Percentiles rank a stretch among this genome's conserved stretches.
Conservation (phyloP, 495 filamentous ascomycete genomes). For the Hyphodiscus hymeniophilus region DNA sequence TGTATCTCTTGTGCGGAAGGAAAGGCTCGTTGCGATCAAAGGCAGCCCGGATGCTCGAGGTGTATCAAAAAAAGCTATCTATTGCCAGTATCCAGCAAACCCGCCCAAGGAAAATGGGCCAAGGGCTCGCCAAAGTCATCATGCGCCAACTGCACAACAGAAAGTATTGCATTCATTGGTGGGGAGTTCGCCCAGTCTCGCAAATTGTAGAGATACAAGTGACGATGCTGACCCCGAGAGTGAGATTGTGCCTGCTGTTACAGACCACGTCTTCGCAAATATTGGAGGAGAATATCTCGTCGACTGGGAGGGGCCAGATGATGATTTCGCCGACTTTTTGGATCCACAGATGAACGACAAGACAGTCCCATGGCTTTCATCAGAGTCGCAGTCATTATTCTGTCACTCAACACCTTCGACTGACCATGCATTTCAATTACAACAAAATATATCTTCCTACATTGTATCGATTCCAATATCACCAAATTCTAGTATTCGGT, state of each 20-base stretch:
- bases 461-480: too few relatives aligned
- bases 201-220: conserved; percentile 10
- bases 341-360: conserved; percentile 18
- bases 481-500: too few relatives aligned
- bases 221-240: conserved; percentile 10
- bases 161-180: conserved; percentile 1
- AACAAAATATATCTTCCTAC: conserved; percentile 14
- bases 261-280: conserved; percentile 19
- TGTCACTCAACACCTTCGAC: conserved; percentile 12
- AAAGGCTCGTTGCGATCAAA: conserved; percentile 36
- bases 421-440: conserved; percentile 16
- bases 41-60: conserved; percentile 32
- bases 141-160: conserved; percentile 5
- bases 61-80: conserved; percentile 30
- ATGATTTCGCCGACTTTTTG: conserved; percentile 21
- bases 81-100: conserved; percentile 32
- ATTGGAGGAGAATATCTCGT: conserved; percentile 16
- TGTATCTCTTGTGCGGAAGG: conserved; percentile 33
- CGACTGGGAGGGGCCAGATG: conserved; percentile 19
- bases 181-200: conserved; percentile 3
- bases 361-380: conserved; percentile 16
- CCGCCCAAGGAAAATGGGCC: conserved; percentile 1
- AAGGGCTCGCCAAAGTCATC: conserved; percentile 8
- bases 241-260: conserved; percentile 13
- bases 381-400: conserved; percentile 14